These are phyloP conservation scores for Kodamaea arcana DNA, from an alignment of 1,139 yeast genomes.

Conservation along the genomic window DNA sequence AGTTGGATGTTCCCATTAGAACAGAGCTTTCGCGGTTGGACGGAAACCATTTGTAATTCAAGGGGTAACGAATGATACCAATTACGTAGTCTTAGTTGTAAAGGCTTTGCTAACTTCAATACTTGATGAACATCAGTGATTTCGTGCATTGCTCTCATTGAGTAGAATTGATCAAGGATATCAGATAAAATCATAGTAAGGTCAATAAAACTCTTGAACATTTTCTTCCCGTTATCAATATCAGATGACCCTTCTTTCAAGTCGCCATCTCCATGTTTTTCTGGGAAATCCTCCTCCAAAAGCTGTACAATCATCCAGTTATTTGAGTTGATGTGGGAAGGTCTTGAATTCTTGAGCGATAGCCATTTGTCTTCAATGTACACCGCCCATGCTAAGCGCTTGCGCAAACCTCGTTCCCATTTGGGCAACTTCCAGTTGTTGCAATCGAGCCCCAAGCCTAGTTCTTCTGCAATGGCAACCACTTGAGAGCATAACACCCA, in stretches of 20 bases:
- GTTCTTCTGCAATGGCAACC: constrained; percentile 78
- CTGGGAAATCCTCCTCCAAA: constrained; percentile 72
- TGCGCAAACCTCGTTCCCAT: constrained; percentile 86
- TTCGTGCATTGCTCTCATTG: constrained; percentile 59
- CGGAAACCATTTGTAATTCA: constrained; percentile 60
- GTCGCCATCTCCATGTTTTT: constrained; percentile 56
- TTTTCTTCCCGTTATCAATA: constrained; percentile 65
- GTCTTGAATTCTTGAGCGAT: constrained; percentile 70
- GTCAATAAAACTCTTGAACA: constrained; percentile 67
- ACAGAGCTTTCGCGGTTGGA: constrained; percentile 57
- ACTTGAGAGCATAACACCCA: constrained; percentile 88
- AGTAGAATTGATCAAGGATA: constrained; percentile 64
- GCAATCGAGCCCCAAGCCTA: constrained; percentile 84
- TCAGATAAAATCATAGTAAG: constrained; percentile 69
- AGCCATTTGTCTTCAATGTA: constrained; percentile 89
- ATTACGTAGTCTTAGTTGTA: constrained; percentile 69
- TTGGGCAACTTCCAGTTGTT: constrained; percentile 84
- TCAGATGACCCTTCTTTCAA: constrained; percentile 61
- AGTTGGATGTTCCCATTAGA: constrained; percentile 74
- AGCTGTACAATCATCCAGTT: constrained; percentile 70
- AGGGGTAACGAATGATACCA: constrained; percentile 84
- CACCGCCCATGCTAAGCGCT: constrained; percentile 90
- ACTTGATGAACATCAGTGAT: constrained; percentile 60
- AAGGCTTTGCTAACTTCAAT: constrained; percentile 73
- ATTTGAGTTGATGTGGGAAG: constrained; percentile 64